Base-by-base conservation (phyloP, 1,284 basidiomycete species). In the Ceratobasidium sp. region DNA sequence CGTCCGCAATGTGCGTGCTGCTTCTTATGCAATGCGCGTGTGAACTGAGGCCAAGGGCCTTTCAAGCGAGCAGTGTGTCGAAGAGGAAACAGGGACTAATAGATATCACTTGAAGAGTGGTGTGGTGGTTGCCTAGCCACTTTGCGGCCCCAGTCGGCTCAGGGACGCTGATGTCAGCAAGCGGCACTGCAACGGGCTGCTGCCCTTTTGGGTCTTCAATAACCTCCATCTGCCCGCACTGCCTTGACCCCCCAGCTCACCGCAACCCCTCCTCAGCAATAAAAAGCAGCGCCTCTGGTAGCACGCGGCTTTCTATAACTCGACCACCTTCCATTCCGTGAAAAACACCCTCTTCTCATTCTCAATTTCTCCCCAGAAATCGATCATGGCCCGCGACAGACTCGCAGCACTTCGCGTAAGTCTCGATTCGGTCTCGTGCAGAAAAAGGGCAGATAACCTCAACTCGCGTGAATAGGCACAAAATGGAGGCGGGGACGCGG, bases 351-450 rank as follows among this genome's bases (percentile, higher is more conserved):
- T 44, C 36, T 42, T 6, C 54, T 12, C 33, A 12, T 30, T 30
- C 51, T 53, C 58, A 60, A 42, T 16, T 38, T 44, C 40, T 62
- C 30, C 59, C 14, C 44, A 62, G 5, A 25, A 28, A 64, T 16
- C 46, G n/a, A 81, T 75, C 77, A 92, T 92, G 89, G 88, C 89
- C 75, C 86, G 88, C 85, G 91, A 92, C 83, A 88, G 91, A 85
- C 85, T 93, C 76, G 90, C 91, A 78, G 91, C 90, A 75, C 86
- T 92, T 86, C 88, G 91, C 82, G 92, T 92, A 75, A 76, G 83
- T 81, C 33, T 60, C 69, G 1, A 38, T 33, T 23, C 30, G n/a
- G 8, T 64, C 12, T 33, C n/a, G 9, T 33, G 11, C 21, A 36
- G 5, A 63, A 12, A 30, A 18, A 59, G 18, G 3, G 21, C 8